A percentile compares a stretch with the other conserved stretches of the same genome.
Evolutionary conservation across 352 stramenopile genomes (phyloP).

Genomic region (Phytophthora pini): DNA sequence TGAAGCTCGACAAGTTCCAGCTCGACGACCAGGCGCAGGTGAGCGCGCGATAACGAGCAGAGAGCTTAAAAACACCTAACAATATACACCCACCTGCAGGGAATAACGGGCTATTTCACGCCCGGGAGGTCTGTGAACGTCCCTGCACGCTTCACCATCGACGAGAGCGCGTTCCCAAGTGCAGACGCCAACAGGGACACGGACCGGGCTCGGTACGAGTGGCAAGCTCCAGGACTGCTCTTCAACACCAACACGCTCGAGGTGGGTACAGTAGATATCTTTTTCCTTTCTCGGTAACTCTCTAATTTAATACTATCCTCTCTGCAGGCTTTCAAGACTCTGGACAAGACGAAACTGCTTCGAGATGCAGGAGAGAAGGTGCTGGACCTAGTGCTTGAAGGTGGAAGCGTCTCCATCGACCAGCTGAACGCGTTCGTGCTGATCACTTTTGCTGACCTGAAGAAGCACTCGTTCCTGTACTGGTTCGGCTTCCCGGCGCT

Average conservation of each 20-base stretch:
- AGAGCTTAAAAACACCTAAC: background rate
- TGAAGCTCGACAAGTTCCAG: conserved; percentile 88
- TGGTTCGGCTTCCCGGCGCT: conserved; percentile 94
- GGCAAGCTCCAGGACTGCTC: conserved; percentile 68
- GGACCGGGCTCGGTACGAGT: conserved; percentile 80
- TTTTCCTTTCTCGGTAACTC: background rate
- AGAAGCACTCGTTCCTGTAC: conserved; percentile 94
- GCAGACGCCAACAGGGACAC: conserved; percentile 21
- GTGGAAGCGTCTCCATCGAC: conserved; percentile 37
- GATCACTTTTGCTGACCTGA: conserved; percentile 93
- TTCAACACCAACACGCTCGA: conserved; percentile 91
- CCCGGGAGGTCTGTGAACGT: conserved; percentile 66
- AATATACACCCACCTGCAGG: conserved; percentile 23
- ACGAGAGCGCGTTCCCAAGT: conserved; percentile 70
- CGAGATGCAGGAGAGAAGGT: conserved; percentile 46
- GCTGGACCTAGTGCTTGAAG: conserved; percentile 39
- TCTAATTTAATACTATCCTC: conserved; percentile 4
- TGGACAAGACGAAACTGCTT: conserved; percentile 85
- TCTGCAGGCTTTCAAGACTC: conserved; percentile 77
- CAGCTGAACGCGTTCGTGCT: conserved; percentile 88
- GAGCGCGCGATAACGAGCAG: background rate
- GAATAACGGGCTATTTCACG: conserved; percentile 70
- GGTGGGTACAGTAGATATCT: conserved; percentile 29
- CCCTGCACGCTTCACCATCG: conserved; percentile 72
- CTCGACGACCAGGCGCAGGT: conserved; percentile 77